Evolutionary conservation across 371 early-diverging fungal genomes (phyloP).

Genomic region (Rhizopus arrhizus): DNA sequence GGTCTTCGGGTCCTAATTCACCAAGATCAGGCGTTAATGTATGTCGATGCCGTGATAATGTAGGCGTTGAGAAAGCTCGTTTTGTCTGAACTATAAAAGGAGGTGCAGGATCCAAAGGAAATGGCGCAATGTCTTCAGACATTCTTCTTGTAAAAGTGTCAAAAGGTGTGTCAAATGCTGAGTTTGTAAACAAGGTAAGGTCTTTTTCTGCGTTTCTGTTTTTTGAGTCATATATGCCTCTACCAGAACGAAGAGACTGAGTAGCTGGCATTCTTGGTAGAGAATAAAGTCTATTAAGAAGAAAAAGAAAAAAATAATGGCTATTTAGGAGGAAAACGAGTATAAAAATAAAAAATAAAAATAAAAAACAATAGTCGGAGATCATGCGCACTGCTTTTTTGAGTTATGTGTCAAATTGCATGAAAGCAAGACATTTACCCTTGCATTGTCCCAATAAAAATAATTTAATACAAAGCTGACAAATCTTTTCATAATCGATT

Average conservation of each 20-base stretch:
- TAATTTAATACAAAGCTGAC: too few relatives aligned
- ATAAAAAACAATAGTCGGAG: slow-evolving; percentile 2
- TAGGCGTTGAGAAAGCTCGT: slow-evolving; percentile 4
- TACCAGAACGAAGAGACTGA: slow-evolving; percentile 2
- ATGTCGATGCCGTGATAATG: slow-evolving; percentile 11
- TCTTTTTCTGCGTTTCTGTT: not conserved
- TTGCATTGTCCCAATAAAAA: not conserved
- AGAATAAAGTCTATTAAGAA: not conserved
- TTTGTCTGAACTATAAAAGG: not conserved
- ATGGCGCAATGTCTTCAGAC: slow-evolving; percentile 5
- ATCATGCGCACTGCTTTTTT: not conserved
- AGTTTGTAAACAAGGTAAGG: not conserved
- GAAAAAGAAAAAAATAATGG: not conserved
- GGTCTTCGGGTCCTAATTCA: slow-evolving; percentile 41
- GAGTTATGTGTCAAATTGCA: not conserved
- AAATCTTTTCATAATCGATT: not conserved
- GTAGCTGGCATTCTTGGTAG: not conserved
- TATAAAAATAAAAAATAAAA: not conserved
- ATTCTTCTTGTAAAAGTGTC: slow-evolving; percentile 7
- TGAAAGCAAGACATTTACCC: not conserved
- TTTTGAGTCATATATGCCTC: not conserved
- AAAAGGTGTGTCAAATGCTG: slow-evolving; percentile 1
- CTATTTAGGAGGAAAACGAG: slow-evolving; percentile 1
- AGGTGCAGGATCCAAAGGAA: slow-evolving; percentile 2
- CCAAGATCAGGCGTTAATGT: slow-evolving; percentile 35